Percentiles rank a stretch among this genome's conserved stretches.
These are phyloP conservation scores for Mycena alexandri DNA, from an alignment of 768 basidiomycete species.

Conservation along the genomic window DNA sequence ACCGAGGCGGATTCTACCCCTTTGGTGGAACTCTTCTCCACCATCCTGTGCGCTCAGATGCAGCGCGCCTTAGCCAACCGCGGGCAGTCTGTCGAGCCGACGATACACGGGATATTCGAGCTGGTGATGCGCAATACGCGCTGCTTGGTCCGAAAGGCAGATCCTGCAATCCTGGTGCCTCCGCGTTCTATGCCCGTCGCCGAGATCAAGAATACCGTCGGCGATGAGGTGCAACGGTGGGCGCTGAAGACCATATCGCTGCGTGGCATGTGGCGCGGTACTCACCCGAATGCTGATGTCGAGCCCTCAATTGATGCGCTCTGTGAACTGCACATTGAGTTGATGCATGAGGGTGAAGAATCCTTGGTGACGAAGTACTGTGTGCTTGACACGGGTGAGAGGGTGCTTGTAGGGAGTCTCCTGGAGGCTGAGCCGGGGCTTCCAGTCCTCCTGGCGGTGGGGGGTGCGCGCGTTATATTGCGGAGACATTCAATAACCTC, in stretches of 20 bases:
- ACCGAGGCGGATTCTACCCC: background rate
- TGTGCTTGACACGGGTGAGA: too few relatives aligned
- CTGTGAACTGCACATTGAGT: too few relatives aligned
- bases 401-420: too few relatives aligned
- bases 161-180: background rate
- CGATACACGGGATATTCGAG: conserved; percentile 25
- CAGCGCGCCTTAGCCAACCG: background rate
- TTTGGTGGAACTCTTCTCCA: conserved; percentile 1
- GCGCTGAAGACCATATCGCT: conserved; percentile 21
- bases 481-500: too few relatives aligned
- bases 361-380: too few relatives aligned
- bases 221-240: background rate
- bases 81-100: background rate
- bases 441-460: too few relatives aligned
- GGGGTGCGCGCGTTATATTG: too few relatives aligned
- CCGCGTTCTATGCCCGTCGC: background rate
- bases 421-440: too few relatives aligned
- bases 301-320: too few relatives aligned
- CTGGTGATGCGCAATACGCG: conserved; percentile 12
- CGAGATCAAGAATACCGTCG: background rate
- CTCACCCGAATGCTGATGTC: conserved; percentile 14
- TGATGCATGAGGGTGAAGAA: too few relatives aligned
- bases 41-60: conserved; percentile 3
- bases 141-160: background rate
- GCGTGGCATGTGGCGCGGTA: conserved; percentile 17